Conservation (phyloP, 2,329 filamentous ascomycete genomes). For the Aspergillus versicolor region DNA sequence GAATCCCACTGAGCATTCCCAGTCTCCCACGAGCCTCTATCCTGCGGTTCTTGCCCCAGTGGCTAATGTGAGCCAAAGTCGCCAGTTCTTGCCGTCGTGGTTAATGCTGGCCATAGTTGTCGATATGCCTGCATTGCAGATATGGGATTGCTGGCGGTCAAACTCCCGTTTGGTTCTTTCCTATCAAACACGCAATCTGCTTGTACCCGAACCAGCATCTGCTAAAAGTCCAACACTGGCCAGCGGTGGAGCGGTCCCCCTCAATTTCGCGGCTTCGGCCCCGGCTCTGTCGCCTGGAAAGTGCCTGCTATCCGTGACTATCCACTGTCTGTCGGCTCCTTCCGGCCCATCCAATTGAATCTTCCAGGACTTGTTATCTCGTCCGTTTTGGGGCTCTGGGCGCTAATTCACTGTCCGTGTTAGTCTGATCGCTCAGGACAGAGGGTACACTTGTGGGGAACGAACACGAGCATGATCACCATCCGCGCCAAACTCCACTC, state of each 20-base stretch:
- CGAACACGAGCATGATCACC: slow-evolving; percentile 1
- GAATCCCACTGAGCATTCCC: too few species aligned
- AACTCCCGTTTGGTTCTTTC: background rate
- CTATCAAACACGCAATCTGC: slow-evolving; percentile 14
- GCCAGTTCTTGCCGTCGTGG: background rate
- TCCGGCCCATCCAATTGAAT: background rate
- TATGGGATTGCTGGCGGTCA: background rate
- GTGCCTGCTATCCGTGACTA: background rate
- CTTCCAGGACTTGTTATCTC: background rate
- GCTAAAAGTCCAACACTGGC: background rate
- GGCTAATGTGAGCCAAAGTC: background rate
- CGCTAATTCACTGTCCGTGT: background rate
- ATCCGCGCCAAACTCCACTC: background rate
- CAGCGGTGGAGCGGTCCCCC: background rate
- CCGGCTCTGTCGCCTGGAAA: background rate
- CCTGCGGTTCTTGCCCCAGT: background rate
- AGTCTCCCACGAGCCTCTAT: background rate
- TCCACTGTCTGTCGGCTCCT: background rate
- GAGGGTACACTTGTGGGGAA: background rate
- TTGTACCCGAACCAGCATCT: slow-evolving; percentile 8
- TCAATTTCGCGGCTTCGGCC: background rate
- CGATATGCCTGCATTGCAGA: background rate
- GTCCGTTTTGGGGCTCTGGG: background rate
- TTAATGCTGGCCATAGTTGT: too few species aligned
- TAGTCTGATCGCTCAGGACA: background rate